Conservation (phyloP, 2,329 filamentous ascomycete species). For the Ascochyta clinopodiicola region DNA sequence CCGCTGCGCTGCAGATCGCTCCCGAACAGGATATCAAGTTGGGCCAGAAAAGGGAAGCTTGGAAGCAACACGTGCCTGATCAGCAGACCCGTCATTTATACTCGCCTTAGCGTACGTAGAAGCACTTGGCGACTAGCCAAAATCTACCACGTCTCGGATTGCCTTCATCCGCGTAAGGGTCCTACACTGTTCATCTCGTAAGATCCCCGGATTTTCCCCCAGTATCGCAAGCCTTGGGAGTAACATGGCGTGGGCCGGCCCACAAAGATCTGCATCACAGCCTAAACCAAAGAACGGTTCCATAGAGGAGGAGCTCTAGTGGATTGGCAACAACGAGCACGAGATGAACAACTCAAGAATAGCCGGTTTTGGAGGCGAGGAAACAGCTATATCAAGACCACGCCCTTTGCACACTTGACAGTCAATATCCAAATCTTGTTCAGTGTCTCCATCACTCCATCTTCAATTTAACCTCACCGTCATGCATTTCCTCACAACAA, state of each 20-base stretch:
- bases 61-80: not conserved
- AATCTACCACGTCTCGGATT: not conserved
- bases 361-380: not conserved
- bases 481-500: constrained; percentile 5
- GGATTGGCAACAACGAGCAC: not conserved
- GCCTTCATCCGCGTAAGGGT: constrained; percentile 2
- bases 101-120: not conserved
- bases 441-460: not conserved
- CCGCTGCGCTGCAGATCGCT: not conserved
- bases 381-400: not conserved
- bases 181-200: not conserved
- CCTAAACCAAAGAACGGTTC: not conserved
- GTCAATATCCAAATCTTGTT: not conserved
- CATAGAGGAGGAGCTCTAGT: not conserved
- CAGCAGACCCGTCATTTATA: not conserved
- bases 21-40: constrained; percentile 1
- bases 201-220: not conserved
- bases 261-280: constrained; percentile 7
- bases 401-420: not conserved
- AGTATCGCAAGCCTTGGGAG: not conserved
- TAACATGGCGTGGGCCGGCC: not conserved
- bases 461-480: not conserved
- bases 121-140: not conserved
- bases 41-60: constrained; percentile 5
- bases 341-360: not conserved